Conservation (phyloP, 495 filamentous ascomycete species). For the Xylaria longipes region DNA sequence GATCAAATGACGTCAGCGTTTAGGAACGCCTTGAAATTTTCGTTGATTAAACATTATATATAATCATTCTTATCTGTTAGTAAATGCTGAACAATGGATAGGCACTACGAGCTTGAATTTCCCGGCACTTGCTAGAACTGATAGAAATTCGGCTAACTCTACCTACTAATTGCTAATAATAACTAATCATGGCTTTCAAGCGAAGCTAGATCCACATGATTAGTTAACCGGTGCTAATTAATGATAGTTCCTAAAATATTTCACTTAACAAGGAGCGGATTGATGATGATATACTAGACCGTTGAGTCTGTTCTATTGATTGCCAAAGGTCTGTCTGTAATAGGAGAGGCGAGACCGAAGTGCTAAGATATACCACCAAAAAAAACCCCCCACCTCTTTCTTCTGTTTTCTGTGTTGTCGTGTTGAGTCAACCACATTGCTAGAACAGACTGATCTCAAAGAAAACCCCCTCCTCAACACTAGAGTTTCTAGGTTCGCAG, state of each 20-base stretch:
- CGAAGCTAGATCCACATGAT: neutral
- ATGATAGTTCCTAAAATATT: neutral
- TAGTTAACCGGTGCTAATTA: neutral
- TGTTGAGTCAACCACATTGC: slow-evolving; percentile 6
- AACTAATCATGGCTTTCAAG: neutral
- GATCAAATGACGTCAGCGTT: slow-evolving; percentile 12
- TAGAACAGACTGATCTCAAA: neutral
- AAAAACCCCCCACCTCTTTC: slow-evolving; percentile 20
- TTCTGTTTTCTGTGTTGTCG: slow-evolving; percentile 25
- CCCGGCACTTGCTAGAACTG: neutral
- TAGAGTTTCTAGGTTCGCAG: neutral
- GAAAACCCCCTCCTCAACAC: neutral
- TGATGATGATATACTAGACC: slow-evolving; percentile 40
- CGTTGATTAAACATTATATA: neutral
- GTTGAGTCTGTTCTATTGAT: slow-evolving; percentile 35
- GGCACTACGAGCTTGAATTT: neutral
- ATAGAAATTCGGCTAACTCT: neutral
- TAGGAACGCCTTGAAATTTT: neutral
- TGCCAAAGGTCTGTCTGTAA: slow-evolving; percentile 27
- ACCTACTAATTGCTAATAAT: neutral
- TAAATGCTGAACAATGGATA: neutral
- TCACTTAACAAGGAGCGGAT: neutral
- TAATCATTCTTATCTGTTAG: neutral
- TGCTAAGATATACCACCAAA: slow-evolving; percentile 37
- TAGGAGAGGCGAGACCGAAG: slow-evolving; percentile 19